Percentiles rank a stretch among this genome's conserved stretches.
These are phyloP conservation scores for Dothideomycetidae sp. DNA, from an alignment of 2,329 filamentous ascomycete species.

Conservation along the genomic window DNA sequence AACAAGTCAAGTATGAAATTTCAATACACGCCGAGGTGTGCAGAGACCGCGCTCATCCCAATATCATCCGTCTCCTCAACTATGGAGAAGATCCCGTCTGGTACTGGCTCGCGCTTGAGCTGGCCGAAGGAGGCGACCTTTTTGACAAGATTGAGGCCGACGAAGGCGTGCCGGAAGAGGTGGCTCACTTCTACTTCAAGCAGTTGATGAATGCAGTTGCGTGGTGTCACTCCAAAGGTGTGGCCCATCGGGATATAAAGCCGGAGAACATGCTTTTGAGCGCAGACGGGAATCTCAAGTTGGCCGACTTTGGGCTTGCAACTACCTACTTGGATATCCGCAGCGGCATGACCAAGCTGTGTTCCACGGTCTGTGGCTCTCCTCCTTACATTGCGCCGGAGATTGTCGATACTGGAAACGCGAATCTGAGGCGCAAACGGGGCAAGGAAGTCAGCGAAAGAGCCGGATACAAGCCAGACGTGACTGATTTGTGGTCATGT, in stretches of 20 bases:
- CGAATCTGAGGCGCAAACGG: conserved; percentile 32
- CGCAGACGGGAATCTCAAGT: conserved; percentile 70
- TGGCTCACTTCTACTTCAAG: conserved; percentile 91
- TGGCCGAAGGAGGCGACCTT: conserved; percentile 84
- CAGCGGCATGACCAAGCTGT: conserved; percentile 66
- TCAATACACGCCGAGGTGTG: conserved; percentile 79
- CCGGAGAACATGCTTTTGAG: conserved; percentile 92
- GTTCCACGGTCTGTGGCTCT: conserved; percentile 82
- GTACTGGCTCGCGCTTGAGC: conserved; percentile 98
- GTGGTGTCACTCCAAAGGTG: conserved; percentile 92
- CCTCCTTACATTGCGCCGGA: conserved; percentile 96
- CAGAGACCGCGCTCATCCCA: conserved; percentile 50
- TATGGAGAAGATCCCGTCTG: conserved; percentile 73
- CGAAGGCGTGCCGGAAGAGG: conserved; percentile 82
- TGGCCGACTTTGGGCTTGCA: conserved; percentile 93
- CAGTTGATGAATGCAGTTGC: conserved; percentile 81
- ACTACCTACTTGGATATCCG: conserved; percentile 70
- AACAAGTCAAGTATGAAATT: conserved; percentile 86
- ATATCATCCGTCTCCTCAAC: conserved; percentile 86
- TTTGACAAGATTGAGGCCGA: conserved; percentile 99
- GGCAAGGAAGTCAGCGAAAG: conserved; percentile 27
- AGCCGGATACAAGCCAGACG: conserved; percentile 56
- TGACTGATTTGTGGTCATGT: conserved; percentile 92
- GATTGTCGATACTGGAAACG: conserved; percentile 45
- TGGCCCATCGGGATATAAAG: conserved; percentile 62